A percentile compares a stretch with the other conserved stretches of the same genome.
These are phyloP conservation scores for Wickerhamiella occidentalis DNA, from an alignment of 805 yeast species.

Conservation along the genomic window DNA sequence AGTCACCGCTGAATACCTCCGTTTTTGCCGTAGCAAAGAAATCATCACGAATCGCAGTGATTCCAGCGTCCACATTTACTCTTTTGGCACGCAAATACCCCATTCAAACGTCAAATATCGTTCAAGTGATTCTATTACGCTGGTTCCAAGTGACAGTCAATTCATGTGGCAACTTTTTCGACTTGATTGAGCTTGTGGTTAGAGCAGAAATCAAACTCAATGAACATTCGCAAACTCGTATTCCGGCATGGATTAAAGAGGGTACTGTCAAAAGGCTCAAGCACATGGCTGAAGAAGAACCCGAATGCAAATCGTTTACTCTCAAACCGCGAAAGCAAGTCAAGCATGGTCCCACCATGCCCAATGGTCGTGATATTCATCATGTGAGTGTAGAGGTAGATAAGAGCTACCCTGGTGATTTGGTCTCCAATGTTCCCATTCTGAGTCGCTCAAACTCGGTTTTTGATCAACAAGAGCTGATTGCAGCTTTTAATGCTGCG, in stretches of 20 bases:
- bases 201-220: conserved; percentile 64
- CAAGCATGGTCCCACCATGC: background rate
- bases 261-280: conserved; percentile 38
- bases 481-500: background rate
- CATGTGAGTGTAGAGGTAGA: conserved; percentile 15
- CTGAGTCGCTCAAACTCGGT: conserved; percentile 8
- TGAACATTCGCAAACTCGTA: conserved; percentile 32
- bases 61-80: conserved; percentile 73
- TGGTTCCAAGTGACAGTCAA: conserved; percentile 84
- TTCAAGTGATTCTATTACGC: conserved; percentile 80
- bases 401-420: conserved; percentile 61
- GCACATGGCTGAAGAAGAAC: conserved; percentile 17
- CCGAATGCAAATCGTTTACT: conserved; percentile 9
- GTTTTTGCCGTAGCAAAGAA: conserved; percentile 64
- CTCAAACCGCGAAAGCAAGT: conserved; percentile 17
- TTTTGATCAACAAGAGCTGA: conserved; percentile 7
- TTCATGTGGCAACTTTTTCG: conserved; percentile 77
- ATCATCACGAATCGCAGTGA: conserved; percentile 78
- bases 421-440: conserved; percentile 68
- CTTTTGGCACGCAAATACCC: conserved; percentile 66
- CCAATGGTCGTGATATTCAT: background rate
- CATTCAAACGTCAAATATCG: conserved; percentile 82
- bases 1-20: conserved; percentile 8
- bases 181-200: conserved; percentile 68
- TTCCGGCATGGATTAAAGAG: conserved; percentile 57